Base-by-base conservation (phyloP, 768 basidiomycete genomes). In the Fomitopsis pulvina region DNA sequence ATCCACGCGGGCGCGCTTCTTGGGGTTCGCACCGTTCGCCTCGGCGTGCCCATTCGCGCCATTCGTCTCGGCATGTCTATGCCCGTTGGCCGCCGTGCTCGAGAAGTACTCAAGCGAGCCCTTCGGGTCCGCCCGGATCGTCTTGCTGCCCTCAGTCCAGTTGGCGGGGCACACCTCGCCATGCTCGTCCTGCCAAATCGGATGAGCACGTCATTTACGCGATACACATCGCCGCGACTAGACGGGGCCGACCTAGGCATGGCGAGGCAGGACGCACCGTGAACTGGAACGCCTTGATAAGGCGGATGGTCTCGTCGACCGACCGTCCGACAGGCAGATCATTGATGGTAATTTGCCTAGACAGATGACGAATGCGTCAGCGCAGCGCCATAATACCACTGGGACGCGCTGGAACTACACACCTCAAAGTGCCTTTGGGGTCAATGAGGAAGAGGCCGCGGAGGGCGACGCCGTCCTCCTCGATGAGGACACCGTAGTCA, bases 251-350 rank as follows among this genome's bases (percentile, higher is more conserved):
- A 20, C 25, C 34, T 14, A 37, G 7, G 14, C 22, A 26, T 45
- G 11, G 3, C 48, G n/a, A 40, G 24, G n/a, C 16, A 26, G 2
- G 12, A 26, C 81, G 37, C 62, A 89, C 87, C 11, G 81, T 81
- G 67, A 87, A 92, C 63, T 94, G 92, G 85, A 95, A 93, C 20
- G 93, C 93, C 68, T 94, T 83, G 70, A 96, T 72, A 43, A 96
- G 81, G 52, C 93, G 86, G 47, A 93, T 58, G 1, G 92, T 93
- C 72, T 96, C 93, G 30, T 92, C 92, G 47, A 95, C 92, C 2
- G 90, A 92, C 47, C 93, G 87, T n/a, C 93, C 93, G 43, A 95
- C 92, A 12, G 92, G 90, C 34, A 94, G 78, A 67, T 96, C 93
- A 63, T 95, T 95, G 53, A 95, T 74, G 48, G 89, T 91, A 57